Base-by-base conservation (phyloP, 176 grass and related monocot genomes). In the Pharus latifolius region DNA sequence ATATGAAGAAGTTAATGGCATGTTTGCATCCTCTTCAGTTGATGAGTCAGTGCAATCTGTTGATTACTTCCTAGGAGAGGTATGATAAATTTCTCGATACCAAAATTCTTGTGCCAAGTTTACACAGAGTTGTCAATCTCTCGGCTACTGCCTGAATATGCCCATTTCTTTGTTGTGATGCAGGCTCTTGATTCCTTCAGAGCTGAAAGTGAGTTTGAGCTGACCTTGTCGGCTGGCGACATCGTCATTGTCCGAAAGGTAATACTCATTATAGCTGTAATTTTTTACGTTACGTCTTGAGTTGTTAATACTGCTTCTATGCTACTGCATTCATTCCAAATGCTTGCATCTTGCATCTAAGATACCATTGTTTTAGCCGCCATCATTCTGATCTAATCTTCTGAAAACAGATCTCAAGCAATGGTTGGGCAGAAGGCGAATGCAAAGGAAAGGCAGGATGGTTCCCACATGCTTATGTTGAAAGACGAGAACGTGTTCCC, bases 391-490 rank as follows among this genome's bases (percentile, higher is more conserved):
- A 51, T 23, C 26, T 59, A 6, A n/a, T n/a, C n/a, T n/a, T 40
- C 32, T 8, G 5, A 60, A 62, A 53, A 6, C 77, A 98, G 94
- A 38, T 98, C 14, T 85, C 89, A 35, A 85, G 56, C 62, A 91
- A 90, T 65, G 94, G 94, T 42, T 98, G 94, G 89, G 94, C 89
- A 7, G 94, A 98, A 83, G 94, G 94, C 8, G 94, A 98, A 56
- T 98, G 94, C 78, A 98, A 85, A 63, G 94, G 94, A 14, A 85
- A 98, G 83, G 94, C 94, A 0, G 94, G 94, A 61, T 98, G 94
- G 94, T 98, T 98, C 65, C 94, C 94, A 28, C 83, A 85, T 29
- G 78, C 53, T 59, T 98, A 90, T 50, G 48, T 92, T 0, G 83
- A 93, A 73, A 90, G 74, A 66, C 74, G 75, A 30, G 87, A 98